Evolutionary conservation across 108 stramenopile genomes (phyloP).

Genomic region (Stephanodiscus minutulus): DNA sequence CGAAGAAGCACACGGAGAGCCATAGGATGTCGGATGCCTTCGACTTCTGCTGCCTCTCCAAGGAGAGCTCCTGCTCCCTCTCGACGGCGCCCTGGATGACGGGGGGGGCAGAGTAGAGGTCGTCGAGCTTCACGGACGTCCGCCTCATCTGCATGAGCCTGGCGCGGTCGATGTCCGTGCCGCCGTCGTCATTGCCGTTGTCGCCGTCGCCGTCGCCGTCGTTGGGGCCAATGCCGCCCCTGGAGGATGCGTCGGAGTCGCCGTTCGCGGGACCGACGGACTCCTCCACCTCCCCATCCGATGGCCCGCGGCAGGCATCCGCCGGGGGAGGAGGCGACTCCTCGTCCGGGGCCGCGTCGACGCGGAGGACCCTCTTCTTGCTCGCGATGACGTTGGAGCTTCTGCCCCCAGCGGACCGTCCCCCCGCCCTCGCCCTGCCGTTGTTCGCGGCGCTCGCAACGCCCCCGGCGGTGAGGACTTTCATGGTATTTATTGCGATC

Average conservation of each 20-base stretch:
- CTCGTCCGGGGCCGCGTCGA: no score
- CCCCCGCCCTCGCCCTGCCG: no score
- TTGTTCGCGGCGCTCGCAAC: no score
- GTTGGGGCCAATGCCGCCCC: not conserved
- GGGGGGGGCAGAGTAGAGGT: conserved; percentile 44
- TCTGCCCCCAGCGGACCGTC: not conserved
- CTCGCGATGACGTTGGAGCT: not conserved
- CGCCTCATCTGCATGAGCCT: conserved; percentile 26
- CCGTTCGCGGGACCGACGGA: not conserved
- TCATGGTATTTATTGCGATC: no score
- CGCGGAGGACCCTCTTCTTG: not conserved
- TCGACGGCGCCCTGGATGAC: conserved; percentile 8
- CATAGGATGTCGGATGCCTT: conserved; percentile 63
- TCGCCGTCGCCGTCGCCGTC: not conserved
- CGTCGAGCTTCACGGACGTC: conserved; percentile 43
- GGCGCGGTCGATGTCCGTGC: conserved; percentile 25
- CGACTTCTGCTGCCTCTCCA: conserved; percentile 10
- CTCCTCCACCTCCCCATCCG: no score
- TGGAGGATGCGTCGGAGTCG: no score
- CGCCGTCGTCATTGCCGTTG: not conserved
- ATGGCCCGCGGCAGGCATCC: no score
- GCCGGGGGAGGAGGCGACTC: no score
- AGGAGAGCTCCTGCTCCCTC: conserved; percentile 1
- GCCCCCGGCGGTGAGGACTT: conserved; percentile 4
- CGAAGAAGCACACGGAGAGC: conserved; percentile 87